These are phyloP conservation scores for Candida coleopterorum DNA, from an alignment of 805 yeast species.

Conservation along the genomic window DNA sequence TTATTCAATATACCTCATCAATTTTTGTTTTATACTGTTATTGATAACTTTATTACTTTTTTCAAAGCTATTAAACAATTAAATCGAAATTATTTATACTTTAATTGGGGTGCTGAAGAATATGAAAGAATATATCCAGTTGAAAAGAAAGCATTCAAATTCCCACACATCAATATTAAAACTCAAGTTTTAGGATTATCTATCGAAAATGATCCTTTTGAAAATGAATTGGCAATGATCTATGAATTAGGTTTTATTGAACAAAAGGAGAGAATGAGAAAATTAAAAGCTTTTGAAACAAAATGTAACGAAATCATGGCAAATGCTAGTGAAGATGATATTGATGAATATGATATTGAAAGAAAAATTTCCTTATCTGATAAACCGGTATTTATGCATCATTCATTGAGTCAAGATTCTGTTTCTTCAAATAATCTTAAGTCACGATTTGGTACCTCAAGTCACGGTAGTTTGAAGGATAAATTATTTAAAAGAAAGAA, in stretches of 20 bases:
- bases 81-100: constrained; percentile 40
- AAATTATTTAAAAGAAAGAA: constrained; percentile 7
- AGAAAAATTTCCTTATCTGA: constrained; percentile 8
- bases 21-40: constrained; percentile 69
- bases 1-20: constrained; percentile 65
- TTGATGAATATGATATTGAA: constrained; percentile 11
- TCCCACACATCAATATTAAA: constrained; percentile 56
- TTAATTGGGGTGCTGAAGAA: constrained; percentile 19
- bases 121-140: constrained; percentile 30
- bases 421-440: background rate
- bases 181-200: constrained; percentile 56
- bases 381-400: constrained; percentile 2
- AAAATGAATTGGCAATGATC: constrained; percentile 60
- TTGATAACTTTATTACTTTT: constrained; percentile 70
- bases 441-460: background rate
- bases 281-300: constrained; percentile 36
- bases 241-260: constrained; percentile 64
- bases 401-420: background rate
- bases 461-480: constrained; percentile 7
- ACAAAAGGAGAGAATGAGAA: constrained; percentile 56
- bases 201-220: constrained; percentile 89
- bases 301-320: constrained; percentile 13
- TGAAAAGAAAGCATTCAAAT: constrained; percentile 34
- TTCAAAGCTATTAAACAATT: constrained; percentile 65
- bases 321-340: constrained; percentile 11